A percentile compares a stretch with the other conserved stretches of the same genome.
These are phyloP conservation scores for Xylaria sp. DNA, from an alignment of 2,329 filamentous ascomycete species.

Conservation along the genomic window DNA sequence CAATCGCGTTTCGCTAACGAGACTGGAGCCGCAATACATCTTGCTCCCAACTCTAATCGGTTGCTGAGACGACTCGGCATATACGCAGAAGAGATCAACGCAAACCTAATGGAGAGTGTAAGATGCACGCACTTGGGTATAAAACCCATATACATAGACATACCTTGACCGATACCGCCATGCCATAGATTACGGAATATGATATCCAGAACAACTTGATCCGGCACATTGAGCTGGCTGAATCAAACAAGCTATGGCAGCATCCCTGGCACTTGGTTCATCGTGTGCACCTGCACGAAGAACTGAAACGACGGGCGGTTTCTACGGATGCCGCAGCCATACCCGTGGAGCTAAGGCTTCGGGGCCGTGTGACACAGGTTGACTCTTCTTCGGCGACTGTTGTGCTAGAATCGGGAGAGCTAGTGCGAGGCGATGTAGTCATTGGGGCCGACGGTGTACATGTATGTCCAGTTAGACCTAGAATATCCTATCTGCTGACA, in stretches of 20 bases:
- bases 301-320: constrained; percentile 53
- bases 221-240: constrained; percentile 43
- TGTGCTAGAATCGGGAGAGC: constrained; percentile 24
- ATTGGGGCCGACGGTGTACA: constrained; percentile 36
- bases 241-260: constrained; percentile 53
- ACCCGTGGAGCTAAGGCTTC: constrained; percentile 44
- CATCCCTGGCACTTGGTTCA: constrained; percentile 59
- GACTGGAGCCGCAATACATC: constrained; percentile 65
- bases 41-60: constrained; percentile 66
- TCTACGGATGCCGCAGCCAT: constrained; percentile 43
- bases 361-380: constrained; percentile 24
- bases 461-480: constrained; percentile 17
- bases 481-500: neutral
- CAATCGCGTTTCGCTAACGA: constrained; percentile 62
- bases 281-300: constrained; percentile 57
- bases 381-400: constrained; percentile 21
- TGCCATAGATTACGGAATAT: constrained; percentile 21
- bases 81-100: constrained; percentile 46
- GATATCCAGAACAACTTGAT: neutral
- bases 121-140: too few relatives aligned
- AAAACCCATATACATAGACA: constrained; percentile 26
- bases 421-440: constrained; percentile 26
- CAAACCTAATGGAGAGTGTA: constrained; percentile 34
- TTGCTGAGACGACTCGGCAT: constrained; percentile 53
- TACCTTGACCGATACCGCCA: constrained; percentile 10